A percentile compares a stretch with the other conserved stretches of the same genome.
Conservation (phyloP, 805 yeast genomes). For the Lachancea dasiensis region DNA sequence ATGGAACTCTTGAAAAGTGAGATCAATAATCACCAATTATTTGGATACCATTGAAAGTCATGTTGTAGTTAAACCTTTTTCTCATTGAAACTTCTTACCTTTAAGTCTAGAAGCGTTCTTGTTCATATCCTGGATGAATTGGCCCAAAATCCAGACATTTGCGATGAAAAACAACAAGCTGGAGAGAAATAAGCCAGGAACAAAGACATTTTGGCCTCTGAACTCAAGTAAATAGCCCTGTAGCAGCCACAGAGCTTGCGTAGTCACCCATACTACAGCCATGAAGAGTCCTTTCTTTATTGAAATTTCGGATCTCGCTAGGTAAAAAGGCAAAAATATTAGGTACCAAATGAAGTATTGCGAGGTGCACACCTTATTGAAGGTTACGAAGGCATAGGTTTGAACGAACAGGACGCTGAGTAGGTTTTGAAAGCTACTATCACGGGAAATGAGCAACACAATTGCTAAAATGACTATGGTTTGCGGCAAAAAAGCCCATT, state of each 20-base stretch:
- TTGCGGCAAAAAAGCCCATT: conserved; percentile 82
- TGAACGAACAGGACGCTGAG: conserved; percentile 61
- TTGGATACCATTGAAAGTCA: too few relatives aligned
- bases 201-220: conserved; percentile 60
- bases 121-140: conserved; percentile 43
- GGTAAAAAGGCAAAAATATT: conserved; percentile 70
- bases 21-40: too few relatives aligned
- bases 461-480: conserved; percentile 36
- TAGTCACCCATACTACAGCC: conserved; percentile 53
- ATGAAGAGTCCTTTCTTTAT: conserved; percentile 38
- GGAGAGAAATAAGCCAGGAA: conserved; percentile 49
- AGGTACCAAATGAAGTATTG: conserved; percentile 96
- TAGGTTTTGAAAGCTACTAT: conserved; percentile 35
- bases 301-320: conserved; percentile 42
- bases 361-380: conserved; percentile 82
- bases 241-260: conserved; percentile 75
- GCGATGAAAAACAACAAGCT: conserved; percentile 53
- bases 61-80: too few relatives aligned
- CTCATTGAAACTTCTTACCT: conserved; percentile 4
- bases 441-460: conserved; percentile 18
- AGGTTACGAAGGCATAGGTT: conserved; percentile 70
- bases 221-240: conserved; percentile 80
- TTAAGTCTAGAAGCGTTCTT: background rate
- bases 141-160: conserved; percentile 56
- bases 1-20: too few relatives aligned